A percentile compares a stretch with the other conserved stretches of the same genome.
These are phyloP conservation scores for Candida alai DNA, from an alignment of 805 yeast genomes.

Conservation along the genomic window DNA sequence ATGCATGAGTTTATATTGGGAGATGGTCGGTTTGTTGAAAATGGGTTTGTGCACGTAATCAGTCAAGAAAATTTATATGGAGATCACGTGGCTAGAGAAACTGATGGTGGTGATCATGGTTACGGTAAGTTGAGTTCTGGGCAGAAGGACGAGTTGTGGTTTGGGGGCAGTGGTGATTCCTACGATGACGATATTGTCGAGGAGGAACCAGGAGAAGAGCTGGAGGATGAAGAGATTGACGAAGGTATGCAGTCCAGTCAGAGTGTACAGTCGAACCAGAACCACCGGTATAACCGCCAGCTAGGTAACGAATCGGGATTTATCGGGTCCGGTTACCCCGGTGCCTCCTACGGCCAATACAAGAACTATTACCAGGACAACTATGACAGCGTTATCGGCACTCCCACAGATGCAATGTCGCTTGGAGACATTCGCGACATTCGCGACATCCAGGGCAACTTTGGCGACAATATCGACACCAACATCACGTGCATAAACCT, in stretches of 20 bases:
- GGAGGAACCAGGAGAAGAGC: constrained; percentile 21
- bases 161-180: constrained; percentile 14
- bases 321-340: too few species aligned
- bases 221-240: constrained; percentile 20
- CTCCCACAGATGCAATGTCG: constrained; percentile 10
- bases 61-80: constrained; percentile 30
- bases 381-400: constrained; percentile 8
- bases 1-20: constrained; percentile 28
- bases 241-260: too few species aligned
- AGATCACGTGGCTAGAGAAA: too few species aligned
- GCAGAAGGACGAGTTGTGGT: constrained; percentile 27
- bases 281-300: too few species aligned
- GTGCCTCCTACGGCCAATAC: too few species aligned
- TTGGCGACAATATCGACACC: constrained; percentile 57
- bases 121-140: constrained; percentile 14
- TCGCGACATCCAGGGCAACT: constrained; percentile 39
- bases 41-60: constrained; percentile 36
- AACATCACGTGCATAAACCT: constrained; percentile 55
- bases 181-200: constrained; percentile 14
- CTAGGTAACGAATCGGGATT: too few species aligned
- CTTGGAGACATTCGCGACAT: constrained; percentile 9
- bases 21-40: constrained; percentile 40
- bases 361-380: constrained; percentile 9
- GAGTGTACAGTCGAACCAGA: too few species aligned
- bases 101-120: constrained; percentile 8